A percentile compares a stretch with the other conserved stretches of the same genome.
phyloP scores from a whole-genome alignment of 176 grass and related monocot species.

The Avena sativa region DNA sequence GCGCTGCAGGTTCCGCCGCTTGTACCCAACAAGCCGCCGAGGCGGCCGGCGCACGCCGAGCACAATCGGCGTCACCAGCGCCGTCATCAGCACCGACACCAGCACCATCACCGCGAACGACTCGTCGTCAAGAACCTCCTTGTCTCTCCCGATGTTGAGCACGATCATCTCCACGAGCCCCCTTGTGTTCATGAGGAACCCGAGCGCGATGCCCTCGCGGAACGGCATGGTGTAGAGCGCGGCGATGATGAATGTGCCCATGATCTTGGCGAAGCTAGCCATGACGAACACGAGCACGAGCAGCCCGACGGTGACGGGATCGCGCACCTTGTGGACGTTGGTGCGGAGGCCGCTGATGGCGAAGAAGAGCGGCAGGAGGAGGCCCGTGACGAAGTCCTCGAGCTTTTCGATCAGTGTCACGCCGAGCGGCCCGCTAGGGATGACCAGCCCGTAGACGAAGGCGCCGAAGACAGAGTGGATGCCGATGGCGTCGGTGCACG shows the following conservation, averaged over 20 bases:
- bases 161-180: constrained; percentile 74
- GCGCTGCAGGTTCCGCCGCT: constrained; percentile 80
- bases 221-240: constrained; percentile 65
- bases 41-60: constrained; percentile 44
- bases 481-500: constrained; percentile 69
- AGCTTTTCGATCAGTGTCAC: constrained; percentile 66
- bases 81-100: constrained; percentile 67
- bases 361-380: constrained; percentile 80
- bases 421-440: constrained; percentile 66
- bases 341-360: constrained; percentile 71
- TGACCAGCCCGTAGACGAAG: constrained; percentile 77
- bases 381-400: constrained; percentile 69
- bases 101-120: constrained; percentile 74
- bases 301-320: constrained; percentile 49
- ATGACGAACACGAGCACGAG: constrained; percentile 69
- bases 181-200: constrained; percentile 86
- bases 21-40: constrained; percentile 72
- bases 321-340: constrained; percentile 47
- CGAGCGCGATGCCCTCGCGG: constrained; percentile 68
- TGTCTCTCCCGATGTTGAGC: constrained; percentile 80
- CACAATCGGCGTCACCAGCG: constrained; percentile 74
- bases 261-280: constrained; percentile 74
- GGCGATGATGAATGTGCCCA: constrained; percentile 67
- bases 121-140: constrained; percentile 70
- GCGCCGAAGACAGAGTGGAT: constrained; percentile 77